phyloP scores from a whole-genome alignment of 805 yeast species.

The Nakazawaea pomicola region DNA sequence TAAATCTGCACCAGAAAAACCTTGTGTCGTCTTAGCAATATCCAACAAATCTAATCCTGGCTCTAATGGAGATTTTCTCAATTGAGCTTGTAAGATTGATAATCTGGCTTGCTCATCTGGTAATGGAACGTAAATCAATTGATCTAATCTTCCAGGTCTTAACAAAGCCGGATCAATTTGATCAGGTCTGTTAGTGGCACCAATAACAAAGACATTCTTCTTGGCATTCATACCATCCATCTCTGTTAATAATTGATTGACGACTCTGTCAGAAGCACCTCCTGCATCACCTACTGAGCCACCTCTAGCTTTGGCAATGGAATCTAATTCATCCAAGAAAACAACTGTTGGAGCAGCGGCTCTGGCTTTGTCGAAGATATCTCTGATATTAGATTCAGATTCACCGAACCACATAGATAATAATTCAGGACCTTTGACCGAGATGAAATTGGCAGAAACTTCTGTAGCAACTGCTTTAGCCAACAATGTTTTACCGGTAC shows the following conservation, averaged over 20 bases:
- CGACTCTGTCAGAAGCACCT: conserved; percentile 95
- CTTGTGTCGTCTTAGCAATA: conserved; percentile 92
- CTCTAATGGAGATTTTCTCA: conserved; percentile 97
- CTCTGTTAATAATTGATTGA: conserved; percentile 91
- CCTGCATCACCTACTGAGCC: conserved; percentile 90
- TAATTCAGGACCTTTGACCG: conserved; percentile 95
- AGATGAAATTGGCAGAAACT: conserved; percentile 95
- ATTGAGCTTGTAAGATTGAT: conserved; percentile 90
- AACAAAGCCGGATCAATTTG: conserved; percentile 98
- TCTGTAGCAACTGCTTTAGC: conserved; percentile 99
- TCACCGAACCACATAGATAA: conserved; percentile 99
- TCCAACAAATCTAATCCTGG: conserved; percentile 88
- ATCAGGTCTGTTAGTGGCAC: conserved; percentile 99
- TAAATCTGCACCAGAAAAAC: conserved; percentile 99
- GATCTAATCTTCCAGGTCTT: conserved; percentile 99
- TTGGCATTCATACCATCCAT: conserved; percentile 99
- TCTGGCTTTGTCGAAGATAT: conserved; percentile 95
- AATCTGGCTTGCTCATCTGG: conserved; percentile 95
- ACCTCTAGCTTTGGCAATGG: conserved; percentile 96
- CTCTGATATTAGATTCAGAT: conserved; percentile 95
- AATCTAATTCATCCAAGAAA: conserved; percentile 95
- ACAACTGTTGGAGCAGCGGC: conserved; percentile 99
- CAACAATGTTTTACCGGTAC: conserved; percentile 98
- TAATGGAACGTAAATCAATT: conserved; percentile 95
- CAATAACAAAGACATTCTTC: conserved; percentile 97